Conservation (phyloP, 2,329 filamentous ascomycete genomes). For the Apiospora rasikravindrae region DNA sequence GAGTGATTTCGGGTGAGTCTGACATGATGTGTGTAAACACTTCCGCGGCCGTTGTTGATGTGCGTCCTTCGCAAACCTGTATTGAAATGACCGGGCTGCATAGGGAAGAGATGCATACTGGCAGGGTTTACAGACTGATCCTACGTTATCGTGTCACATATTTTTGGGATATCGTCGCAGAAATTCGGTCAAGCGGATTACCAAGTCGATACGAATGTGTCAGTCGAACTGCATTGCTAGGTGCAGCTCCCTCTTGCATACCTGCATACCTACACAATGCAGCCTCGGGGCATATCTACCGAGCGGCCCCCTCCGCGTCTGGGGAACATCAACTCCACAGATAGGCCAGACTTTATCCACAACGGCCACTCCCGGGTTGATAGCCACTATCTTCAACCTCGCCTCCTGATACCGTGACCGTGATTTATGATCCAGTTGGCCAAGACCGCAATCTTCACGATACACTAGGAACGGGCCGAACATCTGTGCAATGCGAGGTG, state of each 20-base stretch:
- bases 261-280: background rate
- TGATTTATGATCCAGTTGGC: background rate
- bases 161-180: background rate
- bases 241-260: background rate
- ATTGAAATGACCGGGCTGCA: background rate
- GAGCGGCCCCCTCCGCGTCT: conserved; percentile 1
- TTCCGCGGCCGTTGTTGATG: background rate
- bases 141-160: background rate
- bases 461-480: background rate
- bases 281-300: background rate
- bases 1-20: conserved; percentile 19
- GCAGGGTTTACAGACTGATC: background rate
- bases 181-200: background rate
- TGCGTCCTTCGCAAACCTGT: background rate
- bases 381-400: background rate
- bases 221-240: background rate
- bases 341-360: background rate
- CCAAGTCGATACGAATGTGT: background rate
- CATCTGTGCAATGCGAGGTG: background rate
- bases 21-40: background rate
- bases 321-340: background rate
- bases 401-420: background rate
- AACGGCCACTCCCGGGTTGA: background rate
- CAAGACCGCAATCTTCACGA: background rate
- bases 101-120: background rate